Conservation (phyloP, 164 flowering plant species). For the Aristolochia fimbriata region DNA sequence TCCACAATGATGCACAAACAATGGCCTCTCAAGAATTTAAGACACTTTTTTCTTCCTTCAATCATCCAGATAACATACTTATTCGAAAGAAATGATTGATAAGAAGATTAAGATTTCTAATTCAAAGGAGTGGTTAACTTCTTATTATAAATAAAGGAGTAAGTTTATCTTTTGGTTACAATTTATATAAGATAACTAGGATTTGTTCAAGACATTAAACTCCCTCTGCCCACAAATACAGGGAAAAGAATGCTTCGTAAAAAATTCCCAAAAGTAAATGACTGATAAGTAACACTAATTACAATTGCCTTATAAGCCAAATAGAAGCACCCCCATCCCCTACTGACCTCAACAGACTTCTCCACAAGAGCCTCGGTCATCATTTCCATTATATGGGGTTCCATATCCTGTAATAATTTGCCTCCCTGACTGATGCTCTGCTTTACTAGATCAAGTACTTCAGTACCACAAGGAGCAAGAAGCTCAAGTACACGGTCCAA, state of each 20-base stretch:
- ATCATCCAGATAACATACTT: no score
- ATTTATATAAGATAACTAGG: no score
- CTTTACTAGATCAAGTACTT: constrained; percentile 65
- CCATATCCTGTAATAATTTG: constrained; percentile 40
- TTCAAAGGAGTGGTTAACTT: no score
- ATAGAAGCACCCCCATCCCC: background rate
- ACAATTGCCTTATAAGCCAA: background rate
- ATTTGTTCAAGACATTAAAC: no score
- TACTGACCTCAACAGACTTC: constrained; percentile 70
- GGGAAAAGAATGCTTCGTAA: background rate
- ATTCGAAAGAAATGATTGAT: no score
- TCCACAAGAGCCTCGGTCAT: constrained; percentile 65
- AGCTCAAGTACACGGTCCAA: constrained; percentile 46
- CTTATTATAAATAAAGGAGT: no score
- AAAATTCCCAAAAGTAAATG: background rate
- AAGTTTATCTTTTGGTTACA: no score
- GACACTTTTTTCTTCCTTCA: no score
- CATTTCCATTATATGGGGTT: constrained; percentile 44
- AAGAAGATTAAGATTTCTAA: no score
- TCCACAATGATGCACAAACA: no score
- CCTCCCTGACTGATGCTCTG: constrained; percentile 66
- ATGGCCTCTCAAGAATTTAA: no score
- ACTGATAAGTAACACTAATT: background rate
- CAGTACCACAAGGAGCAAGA: constrained; percentile 60
- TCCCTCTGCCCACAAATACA: background rate